Evolutionary conservation across 2,329 filamentous ascomycete species (phyloP).

Genomic region (Colletotrichum euphorbiae): DNA sequence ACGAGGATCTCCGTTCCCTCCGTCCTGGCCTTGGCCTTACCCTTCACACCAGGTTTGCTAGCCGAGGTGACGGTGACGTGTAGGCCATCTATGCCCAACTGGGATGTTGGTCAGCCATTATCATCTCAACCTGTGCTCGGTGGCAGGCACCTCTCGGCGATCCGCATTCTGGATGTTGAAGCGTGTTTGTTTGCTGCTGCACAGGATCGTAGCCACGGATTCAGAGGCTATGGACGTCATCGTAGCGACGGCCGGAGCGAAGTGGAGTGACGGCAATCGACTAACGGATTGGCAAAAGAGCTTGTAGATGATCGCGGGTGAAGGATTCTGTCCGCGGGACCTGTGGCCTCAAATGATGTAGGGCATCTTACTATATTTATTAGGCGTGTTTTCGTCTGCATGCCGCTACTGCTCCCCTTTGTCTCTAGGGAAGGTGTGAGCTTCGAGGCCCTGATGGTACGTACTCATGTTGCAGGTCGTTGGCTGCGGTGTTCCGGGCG

Average conservation of each 20-base stretch:
- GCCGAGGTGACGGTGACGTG: constrained; percentile 71
- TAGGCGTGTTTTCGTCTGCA: too few species aligned
- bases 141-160: constrained; percentile 62
- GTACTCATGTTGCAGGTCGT: constrained; percentile 3
- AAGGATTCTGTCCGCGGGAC: background rate
- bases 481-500: background rate
- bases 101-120: constrained; percentile 44
- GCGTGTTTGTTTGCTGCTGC: constrained; percentile 75
- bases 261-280: background rate
- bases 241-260: constrained; percentile 18
- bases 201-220: constrained; percentile 66
- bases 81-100: constrained; percentile 79
- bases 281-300: background rate
- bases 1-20: constrained; percentile 75
- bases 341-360: background rate
- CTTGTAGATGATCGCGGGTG: background rate
- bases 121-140: background rate
- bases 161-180: constrained; percentile 70
- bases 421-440: too few species aligned
- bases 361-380: background rate
- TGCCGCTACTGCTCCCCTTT: too few species aligned
- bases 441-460: background rate
- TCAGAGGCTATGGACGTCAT: constrained; percentile 64
- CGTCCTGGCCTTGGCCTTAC: constrained; percentile 58
- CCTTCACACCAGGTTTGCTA: constrained; percentile 59